A percentile compares a stretch with the other conserved stretches of the same genome.
phyloP scores from a whole-genome alignment of 257 asterid species.

The Avicennia marina region DNA sequence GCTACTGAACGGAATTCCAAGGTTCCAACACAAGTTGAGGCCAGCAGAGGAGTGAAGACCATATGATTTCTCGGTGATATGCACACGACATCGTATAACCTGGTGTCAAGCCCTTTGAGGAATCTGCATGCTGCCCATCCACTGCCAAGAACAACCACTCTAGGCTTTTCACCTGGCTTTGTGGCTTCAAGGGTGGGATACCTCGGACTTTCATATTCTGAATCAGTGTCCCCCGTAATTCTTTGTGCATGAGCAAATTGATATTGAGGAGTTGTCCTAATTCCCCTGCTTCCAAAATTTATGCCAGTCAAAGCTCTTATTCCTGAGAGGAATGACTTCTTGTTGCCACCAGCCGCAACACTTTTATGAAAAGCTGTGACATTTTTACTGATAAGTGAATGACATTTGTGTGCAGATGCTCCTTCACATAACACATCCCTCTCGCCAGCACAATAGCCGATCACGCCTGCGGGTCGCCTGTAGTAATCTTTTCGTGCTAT shows the following conservation, averaged over 20 bases:
- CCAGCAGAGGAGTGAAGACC: slow-evolving; percentile 95
- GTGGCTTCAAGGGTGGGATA: slow-evolving; percentile 86
- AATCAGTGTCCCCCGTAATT: slow-evolving; percentile 43
- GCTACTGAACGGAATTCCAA: slow-evolving; percentile 84
- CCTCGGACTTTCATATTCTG: slow-evolving; percentile 39
- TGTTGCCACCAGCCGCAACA: slow-evolving; percentile 19
- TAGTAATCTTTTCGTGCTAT: slow-evolving; percentile 55
- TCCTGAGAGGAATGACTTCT: slow-evolving; percentile 30
- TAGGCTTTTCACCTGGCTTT: slow-evolving; percentile 77
- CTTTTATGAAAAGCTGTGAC: slow-evolving; percentile 16
- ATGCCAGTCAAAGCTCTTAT: slow-evolving; percentile 15
- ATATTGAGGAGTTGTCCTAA: slow-evolving; percentile 44
- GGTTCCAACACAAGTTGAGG: slow-evolving; percentile 95
- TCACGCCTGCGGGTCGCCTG: slow-evolving; percentile 41
- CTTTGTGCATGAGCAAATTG: slow-evolving; percentile 54
- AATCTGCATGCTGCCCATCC: slow-evolving; percentile 98
- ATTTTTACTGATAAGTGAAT: slow-evolving; percentile 17
- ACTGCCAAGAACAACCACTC: slow-evolving; percentile 85
- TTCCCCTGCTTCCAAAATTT: slow-evolving; percentile 46
- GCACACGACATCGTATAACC: slow-evolving; percentile 72
- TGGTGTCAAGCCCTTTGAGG: slow-evolving; percentile 80
- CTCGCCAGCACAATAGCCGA: slow-evolving; percentile 26
- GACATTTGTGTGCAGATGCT: slow-evolving; percentile 19
- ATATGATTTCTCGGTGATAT: slow-evolving; percentile 92
- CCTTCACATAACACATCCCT: slow-evolving; percentile 19